Evolutionary conservation across 202 grass and related monocot genomes (phyloP), one percentile per base, ranked within the genome.

Genomic region (Setaria viridis): DNA sequence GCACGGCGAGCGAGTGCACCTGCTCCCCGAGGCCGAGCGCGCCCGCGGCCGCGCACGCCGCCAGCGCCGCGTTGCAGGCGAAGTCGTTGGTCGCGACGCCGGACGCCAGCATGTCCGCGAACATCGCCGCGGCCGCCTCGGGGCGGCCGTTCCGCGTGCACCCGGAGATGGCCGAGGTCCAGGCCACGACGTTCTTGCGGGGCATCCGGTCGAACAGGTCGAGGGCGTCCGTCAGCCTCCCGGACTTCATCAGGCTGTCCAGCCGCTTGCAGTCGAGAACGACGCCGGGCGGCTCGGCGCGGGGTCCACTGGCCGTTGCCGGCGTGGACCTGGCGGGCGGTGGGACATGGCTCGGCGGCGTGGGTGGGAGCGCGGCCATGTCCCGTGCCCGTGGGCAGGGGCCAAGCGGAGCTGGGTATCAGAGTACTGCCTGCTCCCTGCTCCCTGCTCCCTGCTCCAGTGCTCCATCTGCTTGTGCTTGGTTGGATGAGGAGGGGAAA

Each of bases 101-200:
- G 13, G 78, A 82, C 32, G 25, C 78, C 57, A 91, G 17, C 93
- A 95, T 93, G 62, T 74, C 82, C 29, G 33, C 72, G 39, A 98
- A 94, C 83, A 79, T 57, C 6, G 48, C 57, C 7, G 86, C 20
- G 21, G 64, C 85, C 30, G 48, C 54, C 0, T 46, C 78, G 2
- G 77, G 86, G 6, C 37, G 19, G n/a, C 91, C 81, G 49, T 80
- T 78, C 47, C 91, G 82, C 45, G 89, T 77, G 80, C 82, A 90
- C 35, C 93, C 89, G 65, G 89, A 95, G 60, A 95, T 88, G 70
- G 87, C 79, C 17, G 95, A 92, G 48, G 95, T 98, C 91, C 95
- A 98, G 7, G 91, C 83, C 19, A 98, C 87, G 66, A 93, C 76
- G 80, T 95, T 98, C 57, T 80, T 95, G 4, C 67, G 68, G 9